These are phyloP conservation scores for Boletus tomentosulus DNA, from an alignment of 768 basidiomycete species.

Conservation along the genomic window DNA sequence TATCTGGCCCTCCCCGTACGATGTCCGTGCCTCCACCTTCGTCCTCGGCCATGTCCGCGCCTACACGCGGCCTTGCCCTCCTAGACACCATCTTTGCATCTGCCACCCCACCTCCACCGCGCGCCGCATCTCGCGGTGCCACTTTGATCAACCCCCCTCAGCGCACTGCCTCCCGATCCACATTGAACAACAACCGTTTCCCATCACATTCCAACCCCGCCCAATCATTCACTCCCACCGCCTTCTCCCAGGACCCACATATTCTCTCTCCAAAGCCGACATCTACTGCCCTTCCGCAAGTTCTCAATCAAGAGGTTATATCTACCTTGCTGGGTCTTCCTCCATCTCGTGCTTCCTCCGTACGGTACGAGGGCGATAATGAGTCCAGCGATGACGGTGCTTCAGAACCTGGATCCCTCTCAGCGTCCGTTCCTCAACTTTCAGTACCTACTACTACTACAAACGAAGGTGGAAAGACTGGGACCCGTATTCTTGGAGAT, in stretches of 20 bases:
- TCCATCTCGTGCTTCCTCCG: slow-evolving; percentile 35
- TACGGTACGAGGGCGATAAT: slow-evolving; percentile 57
- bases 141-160: slow-evolving; percentile 17
- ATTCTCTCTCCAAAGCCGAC: slow-evolving; percentile 59
- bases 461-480: slow-evolving; percentile 17
- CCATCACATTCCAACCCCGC: slow-evolving; percentile 3
- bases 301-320: slow-evolving; percentile 69
- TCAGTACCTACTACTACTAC: slow-evolving; percentile 18
- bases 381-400: slow-evolving; percentile 38
- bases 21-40: slow-evolving; percentile 27
- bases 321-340: slow-evolving; percentile 57
- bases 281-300: slow-evolving; percentile 51
- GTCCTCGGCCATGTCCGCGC: slow-evolving; percentile 24
- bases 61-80: slow-evolving; percentile 52
- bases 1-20: slow-evolving; percentile 40
- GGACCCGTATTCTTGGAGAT: slow-evolving; percentile 36
- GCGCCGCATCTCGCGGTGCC: slow-evolving; percentile 15
- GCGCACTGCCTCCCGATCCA: slow-evolving; percentile 10
- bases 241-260: slow-evolving; percentile 28
- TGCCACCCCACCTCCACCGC: slow-evolving; percentile 35
- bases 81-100: slow-evolving; percentile 75
- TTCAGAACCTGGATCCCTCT: slow-evolving; percentile 37
- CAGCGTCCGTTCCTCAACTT: slow-evolving; percentile 38
- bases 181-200: slow-evolving; percentile 4
- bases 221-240: slow-evolving; percentile 15